Evolutionary conservation across 2,329 filamentous ascomycete genomes (phyloP).

Genomic region (Neophaeococcomyces mojaviensis): DNA sequence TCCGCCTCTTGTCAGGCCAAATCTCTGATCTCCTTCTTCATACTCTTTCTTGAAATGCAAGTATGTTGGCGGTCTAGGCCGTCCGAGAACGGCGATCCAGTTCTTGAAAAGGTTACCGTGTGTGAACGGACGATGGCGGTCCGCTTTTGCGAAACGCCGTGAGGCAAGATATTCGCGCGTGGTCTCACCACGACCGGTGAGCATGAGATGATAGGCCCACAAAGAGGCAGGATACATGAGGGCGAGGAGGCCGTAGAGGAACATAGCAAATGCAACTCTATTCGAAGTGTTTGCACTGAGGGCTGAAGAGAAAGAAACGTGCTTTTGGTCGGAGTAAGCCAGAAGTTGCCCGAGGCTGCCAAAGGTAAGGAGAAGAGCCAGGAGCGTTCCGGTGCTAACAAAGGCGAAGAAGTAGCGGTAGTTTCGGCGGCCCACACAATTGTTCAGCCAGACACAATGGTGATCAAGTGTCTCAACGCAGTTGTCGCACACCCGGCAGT

Average conservation of each 20-base stretch:
- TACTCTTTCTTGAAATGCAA: slow-evolving; percentile 76
- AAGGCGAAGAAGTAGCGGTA: slow-evolving; percentile 98
- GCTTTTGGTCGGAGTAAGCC: slow-evolving; percentile 58
- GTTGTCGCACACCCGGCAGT: slow-evolving; percentile 94
- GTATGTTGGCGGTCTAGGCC: slow-evolving; percentile 81
- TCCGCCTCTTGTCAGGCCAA: slow-evolving; percentile 54
- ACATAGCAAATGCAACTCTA: slow-evolving; percentile 78
- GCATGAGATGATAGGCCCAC: slow-evolving; percentile 81
- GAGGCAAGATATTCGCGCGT: slow-evolving; percentile 94
- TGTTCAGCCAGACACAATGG: slow-evolving; percentile 98
- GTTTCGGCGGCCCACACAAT: slow-evolving; percentile 92
- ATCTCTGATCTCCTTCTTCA: slow-evolving; percentile 73
- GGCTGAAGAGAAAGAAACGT: slow-evolving; percentile 59
- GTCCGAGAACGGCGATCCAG: slow-evolving; percentile 70
- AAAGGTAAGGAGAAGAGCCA: slow-evolving; percentile 67
- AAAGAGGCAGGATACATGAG: slow-evolving; percentile 76
- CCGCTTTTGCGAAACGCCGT: slow-evolving; percentile 87
- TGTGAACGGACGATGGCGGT: slow-evolving; percentile 84
- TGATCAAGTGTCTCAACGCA: slow-evolving; percentile 97
- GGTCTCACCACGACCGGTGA: slow-evolving; percentile 85
- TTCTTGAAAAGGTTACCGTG: slow-evolving; percentile 70
- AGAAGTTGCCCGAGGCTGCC: slow-evolving; percentile 75
- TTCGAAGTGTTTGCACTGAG: slow-evolving; percentile 51
- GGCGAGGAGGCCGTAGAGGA: slow-evolving; percentile 70
- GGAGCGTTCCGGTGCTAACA: slow-evolving; percentile 67